These are phyloP conservation scores for Pestalotiopsis sp. DNA, from an alignment of 2,329 filamentous ascomycete genomes.

Conservation along the genomic window DNA sequence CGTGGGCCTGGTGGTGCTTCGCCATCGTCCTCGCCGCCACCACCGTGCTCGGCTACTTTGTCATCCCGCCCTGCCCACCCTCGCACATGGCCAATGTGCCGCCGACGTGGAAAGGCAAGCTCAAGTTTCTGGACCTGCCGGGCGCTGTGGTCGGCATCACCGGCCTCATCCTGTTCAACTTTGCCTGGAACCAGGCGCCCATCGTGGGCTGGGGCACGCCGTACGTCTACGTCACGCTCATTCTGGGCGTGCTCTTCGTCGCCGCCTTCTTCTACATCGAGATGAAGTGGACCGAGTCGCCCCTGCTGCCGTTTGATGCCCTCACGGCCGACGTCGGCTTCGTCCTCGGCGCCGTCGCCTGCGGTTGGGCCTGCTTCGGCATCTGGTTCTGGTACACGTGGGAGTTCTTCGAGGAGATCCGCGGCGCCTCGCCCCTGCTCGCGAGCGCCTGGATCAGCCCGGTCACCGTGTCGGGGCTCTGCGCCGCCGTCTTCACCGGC, in stretches of 20 bases:
- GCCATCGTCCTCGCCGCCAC: conserved; percentile 29
- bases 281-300: conserved; percentile 43
- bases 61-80: conserved; percentile 19
- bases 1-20: conserved; percentile 32
- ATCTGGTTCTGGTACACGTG: conserved; percentile 56
- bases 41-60: conserved; percentile 21
- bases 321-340: conserved; percentile 52
- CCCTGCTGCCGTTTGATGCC: conserved; percentile 59
- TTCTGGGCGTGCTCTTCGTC: conserved; percentile 53
- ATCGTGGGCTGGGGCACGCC: conserved; percentile 52
- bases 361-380: conserved; percentile 58
- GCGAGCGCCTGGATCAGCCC: conserved; percentile 33
- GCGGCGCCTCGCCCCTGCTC: conserved; percentile 32
- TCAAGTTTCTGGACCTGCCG: conserved; percentile 27
- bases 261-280: conserved; percentile 55
- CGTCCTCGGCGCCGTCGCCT: conserved; percentile 56
- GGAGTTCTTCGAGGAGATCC: conserved; percentile 49
- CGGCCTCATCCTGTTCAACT: conserved; percentile 57
- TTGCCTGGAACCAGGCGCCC: conserved; percentile 62
- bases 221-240: conserved; percentile 53
- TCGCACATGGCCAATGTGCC: conserved; percentile 5
- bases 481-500: conserved; percentile 34
- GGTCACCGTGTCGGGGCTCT: conserved; percentile 26
- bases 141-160: conserved; percentile 43
- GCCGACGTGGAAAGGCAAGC: conserved; percentile 5